A percentile compares a stretch with the other conserved stretches of the same genome.
phyloP scores from a whole-genome alignment of 768 basidiomycete species.

The Pleurotus giganteus region DNA sequence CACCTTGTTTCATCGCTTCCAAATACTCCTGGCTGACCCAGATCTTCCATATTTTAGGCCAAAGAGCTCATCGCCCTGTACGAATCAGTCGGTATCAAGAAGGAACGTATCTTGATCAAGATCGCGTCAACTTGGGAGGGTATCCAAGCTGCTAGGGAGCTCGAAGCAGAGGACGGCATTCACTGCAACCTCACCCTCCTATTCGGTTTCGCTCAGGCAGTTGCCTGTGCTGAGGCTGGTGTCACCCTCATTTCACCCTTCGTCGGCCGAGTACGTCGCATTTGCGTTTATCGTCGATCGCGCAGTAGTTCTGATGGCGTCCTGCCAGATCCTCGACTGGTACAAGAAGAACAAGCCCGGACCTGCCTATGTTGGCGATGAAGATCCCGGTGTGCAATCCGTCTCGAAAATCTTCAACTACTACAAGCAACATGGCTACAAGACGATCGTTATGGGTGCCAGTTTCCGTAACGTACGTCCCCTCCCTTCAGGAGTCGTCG shows the following conservation, averaged over 20 bases:
- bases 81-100: slow-evolving; percentile 88
- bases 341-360: slow-evolving; percentile 87
- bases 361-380: slow-evolving; percentile 84
- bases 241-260: slow-evolving; percentile 99
- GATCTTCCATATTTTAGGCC: slow-evolving; percentile 40
- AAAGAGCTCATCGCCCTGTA: slow-evolving; percentile 92
- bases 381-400: slow-evolving; percentile 93
- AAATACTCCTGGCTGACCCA: too few species aligned
- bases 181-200: slow-evolving; percentile 99
- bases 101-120: slow-evolving; percentile 97
- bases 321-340: slow-evolving; percentile 93
- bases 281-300: slow-evolving; percentile 16
- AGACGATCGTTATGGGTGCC: slow-evolving; percentile 99
- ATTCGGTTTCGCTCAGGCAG: slow-evolving; percentile 98
- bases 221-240: slow-evolving; percentile 97
- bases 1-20: too few species aligned
- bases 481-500: not conserved
- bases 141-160: slow-evolving; percentile 96
- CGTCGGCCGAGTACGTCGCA: slow-evolving; percentile 83
- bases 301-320: slow-evolving; percentile 1
- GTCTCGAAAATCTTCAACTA: slow-evolving; percentile 99
- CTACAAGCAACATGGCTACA: slow-evolving; percentile 98
- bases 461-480: slow-evolving; percentile 93
- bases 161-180: slow-evolving; percentile 89
- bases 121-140: slow-evolving; percentile 99